phyloP scores from a whole-genome alignment of 1,284 basidiomycete species.

The Dichomitus squalens region DNA sequence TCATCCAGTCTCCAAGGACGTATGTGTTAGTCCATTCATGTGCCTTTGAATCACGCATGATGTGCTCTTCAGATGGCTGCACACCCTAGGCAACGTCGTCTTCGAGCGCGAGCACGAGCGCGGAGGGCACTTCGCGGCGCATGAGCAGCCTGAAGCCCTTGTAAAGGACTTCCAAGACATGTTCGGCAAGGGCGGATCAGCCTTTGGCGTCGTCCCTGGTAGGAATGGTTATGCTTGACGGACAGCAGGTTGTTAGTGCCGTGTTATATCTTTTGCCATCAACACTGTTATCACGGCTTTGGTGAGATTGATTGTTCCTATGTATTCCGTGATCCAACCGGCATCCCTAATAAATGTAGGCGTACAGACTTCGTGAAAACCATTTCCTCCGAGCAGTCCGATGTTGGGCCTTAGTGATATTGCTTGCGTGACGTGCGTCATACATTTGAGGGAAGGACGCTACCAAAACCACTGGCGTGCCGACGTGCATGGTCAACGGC shows the following conservation, averaged over 20 bases:
- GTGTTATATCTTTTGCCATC: too few species aligned
- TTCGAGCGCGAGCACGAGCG: slow-evolving; percentile 24
- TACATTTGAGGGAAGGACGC: too few species aligned
- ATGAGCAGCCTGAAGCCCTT: slow-evolving; percentile 29
- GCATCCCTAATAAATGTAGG: too few species aligned
- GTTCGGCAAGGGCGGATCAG: slow-evolving; percentile 31
- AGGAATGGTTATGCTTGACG: slow-evolving; percentile 25
- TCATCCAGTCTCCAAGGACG: slow-evolving; percentile 39
- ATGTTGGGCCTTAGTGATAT: too few species aligned
- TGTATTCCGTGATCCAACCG: too few species aligned
- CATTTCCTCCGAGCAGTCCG: too few species aligned
- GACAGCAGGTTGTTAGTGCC: too few species aligned
- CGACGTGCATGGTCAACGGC: slow-evolving; percentile 8
- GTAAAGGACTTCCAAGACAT: slow-evolving; percentile 29
- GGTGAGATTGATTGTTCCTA: too few species aligned
- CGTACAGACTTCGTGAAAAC: too few species aligned
- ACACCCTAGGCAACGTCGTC: slow-evolving; percentile 30
- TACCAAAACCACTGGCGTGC: not conserved
- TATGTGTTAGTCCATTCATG: slow-evolving; percentile 27
- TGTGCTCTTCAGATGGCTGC: slow-evolving; percentile 7
- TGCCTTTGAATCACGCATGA: slow-evolving; percentile 41
- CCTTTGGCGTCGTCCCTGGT: slow-evolving; percentile 27
- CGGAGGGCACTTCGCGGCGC: slow-evolving; percentile 35
- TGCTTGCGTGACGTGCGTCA: too few species aligned
- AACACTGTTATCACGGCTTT: too few species aligned